phyloP scores from a whole-genome alignment of 139 green algal species.

The Auxenochlorella pyrenoidosa region DNA sequence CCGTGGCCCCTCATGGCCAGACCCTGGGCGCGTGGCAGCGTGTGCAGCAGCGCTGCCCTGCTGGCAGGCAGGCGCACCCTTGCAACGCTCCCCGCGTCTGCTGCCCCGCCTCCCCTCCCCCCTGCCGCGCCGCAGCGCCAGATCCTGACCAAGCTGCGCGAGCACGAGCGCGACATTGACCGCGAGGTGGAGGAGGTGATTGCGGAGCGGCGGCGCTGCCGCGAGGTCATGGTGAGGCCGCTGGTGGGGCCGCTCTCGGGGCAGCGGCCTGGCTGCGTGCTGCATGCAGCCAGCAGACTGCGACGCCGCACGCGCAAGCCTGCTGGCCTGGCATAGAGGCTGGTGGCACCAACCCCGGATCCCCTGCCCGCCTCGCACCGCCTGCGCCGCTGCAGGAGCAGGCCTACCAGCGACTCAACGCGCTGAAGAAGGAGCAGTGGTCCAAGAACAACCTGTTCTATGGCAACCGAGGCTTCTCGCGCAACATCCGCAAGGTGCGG shows the following conservation, averaged over 20 bases:
- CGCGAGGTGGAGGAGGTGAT: constrained; percentile 45
- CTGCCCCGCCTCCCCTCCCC: neutral
- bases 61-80: too few relatives aligned
- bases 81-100: too few relatives aligned
- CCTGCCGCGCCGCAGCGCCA: neutral
- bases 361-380: too few relatives aligned
- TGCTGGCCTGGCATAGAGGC: too few relatives aligned
- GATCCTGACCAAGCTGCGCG: constrained; percentile 51
- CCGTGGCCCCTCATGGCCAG: too few relatives aligned
- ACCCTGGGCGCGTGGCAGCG: too few relatives aligned
- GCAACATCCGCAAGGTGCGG: constrained; percentile 35
- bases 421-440: constrained; percentile 17
- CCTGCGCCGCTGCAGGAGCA: constrained; percentile 36
- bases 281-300: too few relatives aligned
- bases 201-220: constrained; percentile 42
- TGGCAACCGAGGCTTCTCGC: constrained; percentile 46
- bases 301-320: too few relatives aligned
- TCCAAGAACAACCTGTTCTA: constrained; percentile 53
- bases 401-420: constrained; percentile 34
- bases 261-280: too few relatives aligned
- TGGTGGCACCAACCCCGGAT: neutral
- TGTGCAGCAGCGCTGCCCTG: too few relatives aligned
- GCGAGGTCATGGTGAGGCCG: constrained; percentile 38
- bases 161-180: constrained; percentile 27
- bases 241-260: too few relatives aligned